Evolutionary conservation across 441 rosid species (phyloP).

Genomic region (Viola pubescens): DNA sequence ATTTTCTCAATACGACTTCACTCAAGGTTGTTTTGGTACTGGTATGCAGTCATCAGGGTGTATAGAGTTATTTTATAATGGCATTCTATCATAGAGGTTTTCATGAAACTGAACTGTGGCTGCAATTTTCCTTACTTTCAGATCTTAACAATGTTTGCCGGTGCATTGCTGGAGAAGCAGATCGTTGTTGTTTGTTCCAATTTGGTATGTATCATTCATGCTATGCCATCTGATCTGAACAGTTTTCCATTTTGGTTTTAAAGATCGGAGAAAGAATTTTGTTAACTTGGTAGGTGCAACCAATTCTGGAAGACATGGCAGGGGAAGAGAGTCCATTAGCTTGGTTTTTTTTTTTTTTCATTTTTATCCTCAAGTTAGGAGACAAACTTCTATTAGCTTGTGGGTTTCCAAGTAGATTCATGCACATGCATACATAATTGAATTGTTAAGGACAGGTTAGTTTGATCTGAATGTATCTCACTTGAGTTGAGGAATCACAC

Average conservation of each 20-base stretch:
- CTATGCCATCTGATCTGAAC: conserved; percentile 5
- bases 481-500: not conserved
- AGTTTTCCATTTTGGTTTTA: conserved; percentile 2
- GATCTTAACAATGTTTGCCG: conserved; percentile 78
- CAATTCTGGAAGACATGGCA: not conserved
- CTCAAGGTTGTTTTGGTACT: not conserved
- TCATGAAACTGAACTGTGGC: not conserved
- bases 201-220: conserved; percentile 49
- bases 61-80: not conserved
- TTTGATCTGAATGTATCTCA: conserved; percentile 1
- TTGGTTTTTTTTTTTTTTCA: not conserved
- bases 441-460: not conserved
- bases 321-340: not conserved
- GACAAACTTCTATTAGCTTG: not conserved
- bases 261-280: not conserved
- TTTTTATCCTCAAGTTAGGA: not conserved
- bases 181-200: conserved; percentile 83
- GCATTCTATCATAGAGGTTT: not conserved
- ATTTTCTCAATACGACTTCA: too few relatives aligned
- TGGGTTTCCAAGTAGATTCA: not conserved
- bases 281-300: not conserved
- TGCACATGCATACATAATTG: not conserved
- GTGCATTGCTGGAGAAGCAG: conserved; percentile 89
- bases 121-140: conserved; percentile 31
- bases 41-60: not conserved